phyloP scores from a whole-genome alignment of 2,329 filamentous ascomycete species.

The Ophiocordyceps australis region DNA sequence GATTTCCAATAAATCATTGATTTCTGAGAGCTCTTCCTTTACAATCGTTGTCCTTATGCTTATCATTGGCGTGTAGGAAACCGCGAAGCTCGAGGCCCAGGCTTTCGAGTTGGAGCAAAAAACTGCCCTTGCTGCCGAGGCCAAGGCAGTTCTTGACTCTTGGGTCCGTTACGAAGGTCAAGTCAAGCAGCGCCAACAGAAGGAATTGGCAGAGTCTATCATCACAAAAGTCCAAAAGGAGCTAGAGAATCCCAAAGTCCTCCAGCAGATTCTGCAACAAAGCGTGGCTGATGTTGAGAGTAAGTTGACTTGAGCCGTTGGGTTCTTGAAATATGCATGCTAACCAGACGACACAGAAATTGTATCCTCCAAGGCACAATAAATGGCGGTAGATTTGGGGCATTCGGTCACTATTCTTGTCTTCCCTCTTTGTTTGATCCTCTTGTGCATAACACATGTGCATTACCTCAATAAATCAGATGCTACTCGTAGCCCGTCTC shows the following conservation, averaged over 20 bases:
- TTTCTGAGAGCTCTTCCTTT: too few species aligned
- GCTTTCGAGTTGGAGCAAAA: slow-evolving; percentile 95
- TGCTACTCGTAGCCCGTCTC: too few species aligned
- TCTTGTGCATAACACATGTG: slow-evolving; percentile 41
- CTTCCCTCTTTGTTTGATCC: too few species aligned
- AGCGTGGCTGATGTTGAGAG: slow-evolving; percentile 92
- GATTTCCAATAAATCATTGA: too few species aligned
- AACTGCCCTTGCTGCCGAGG: slow-evolving; percentile 80
- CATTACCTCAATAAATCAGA: slow-evolving; percentile 46
- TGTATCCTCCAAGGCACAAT: slow-evolving; percentile 44
- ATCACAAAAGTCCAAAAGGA: slow-evolving; percentile 98
- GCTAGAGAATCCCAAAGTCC: slow-evolving; percentile 90
- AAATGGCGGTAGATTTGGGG: too few species aligned
- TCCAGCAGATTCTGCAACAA: slow-evolving; percentile 97
- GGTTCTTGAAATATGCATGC: too few species aligned
- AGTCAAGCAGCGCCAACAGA: slow-evolving; percentile 97
- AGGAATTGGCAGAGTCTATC: slow-evolving; percentile 78
- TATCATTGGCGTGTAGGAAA: slow-evolving; percentile 59
- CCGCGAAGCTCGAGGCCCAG: slow-evolving; percentile 85
- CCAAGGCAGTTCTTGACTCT: slow-evolving; percentile 88
- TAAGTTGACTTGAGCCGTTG: too few species aligned
- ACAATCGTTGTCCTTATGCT: too few species aligned
- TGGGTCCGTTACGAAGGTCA: slow-evolving; percentile 98
- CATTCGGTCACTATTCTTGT: too few species aligned
- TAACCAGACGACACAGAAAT: too few species aligned